Evolutionary conservation across 1,284 basidiomycete species (phyloP), one percentile per base, ranked within the genome.

Genomic region (Inonotus obliquus): DNA sequence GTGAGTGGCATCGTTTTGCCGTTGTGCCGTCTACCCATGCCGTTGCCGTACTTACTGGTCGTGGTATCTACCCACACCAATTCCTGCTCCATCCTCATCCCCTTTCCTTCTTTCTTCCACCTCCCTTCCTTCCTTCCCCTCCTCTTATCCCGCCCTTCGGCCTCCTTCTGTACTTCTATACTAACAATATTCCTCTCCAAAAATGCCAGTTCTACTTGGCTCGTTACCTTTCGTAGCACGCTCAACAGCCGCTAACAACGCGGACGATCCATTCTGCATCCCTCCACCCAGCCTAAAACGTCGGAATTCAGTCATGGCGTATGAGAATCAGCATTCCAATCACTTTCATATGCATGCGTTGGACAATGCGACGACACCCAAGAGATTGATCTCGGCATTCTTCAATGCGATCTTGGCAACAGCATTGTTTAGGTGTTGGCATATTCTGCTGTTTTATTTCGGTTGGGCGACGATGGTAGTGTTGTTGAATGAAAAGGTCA

Each of bases 391-490:
- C 21, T 54, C 74, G 10, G 78, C 78, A 0, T 77, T 84, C 63
- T 54, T 79, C 48, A 73, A 81, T 67, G 81, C 82, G 1, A 32
- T 85, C 14, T 73, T 87, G 4, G 84, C 85, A 1, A 87, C 85
- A 0, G 81, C 85, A 0, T 67, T 87, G 53, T 84, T 86, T 69
- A 75, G 85, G 61, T 87, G 85, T 71, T 87, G 85, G 85, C 84
- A 86, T 65, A 78, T 86, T 55, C 75, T 89, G 14, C 48, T 86
- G 2, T 83, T 87, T 73, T 86, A 85, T 66, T 75, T 75, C 19
- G 82, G 70, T 5, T 87, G 86, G 86, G 75, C 82, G 3, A 81
- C 83, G 0, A 68, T 79, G 21, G 76, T 87, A 38, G 77, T 77
- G 1, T 67, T 84, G 21, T 77, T 86, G 54, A 84, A 79, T 68